phyloP scores from a whole-genome alignment of 2,329 filamentous ascomycete species.

The Calonectria henricotiae region DNA sequence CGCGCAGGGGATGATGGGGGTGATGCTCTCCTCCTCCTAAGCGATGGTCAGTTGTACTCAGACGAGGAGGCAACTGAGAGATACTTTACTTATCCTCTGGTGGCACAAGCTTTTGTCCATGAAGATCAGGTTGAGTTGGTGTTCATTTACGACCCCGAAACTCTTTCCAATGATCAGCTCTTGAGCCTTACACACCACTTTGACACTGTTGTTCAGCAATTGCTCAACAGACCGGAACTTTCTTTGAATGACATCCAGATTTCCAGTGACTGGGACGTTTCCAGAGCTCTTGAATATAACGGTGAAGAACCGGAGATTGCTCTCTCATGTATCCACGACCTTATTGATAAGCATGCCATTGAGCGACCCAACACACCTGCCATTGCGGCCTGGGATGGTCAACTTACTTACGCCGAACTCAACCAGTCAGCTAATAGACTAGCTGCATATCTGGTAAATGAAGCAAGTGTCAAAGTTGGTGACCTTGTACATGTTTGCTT shows the following conservation, averaged over 20 bases:
- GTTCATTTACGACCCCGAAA: conserved; percentile 36
- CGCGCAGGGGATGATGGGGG: background rate
- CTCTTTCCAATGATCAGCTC: background rate
- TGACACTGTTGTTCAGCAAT: conserved; percentile 11
- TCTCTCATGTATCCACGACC: conserved; percentile 39
- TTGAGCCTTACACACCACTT: background rate
- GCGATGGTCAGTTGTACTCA: conserved; percentile 10
- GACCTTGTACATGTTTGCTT: conserved; percentile 33
- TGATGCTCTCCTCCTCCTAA: conserved; percentile 1
- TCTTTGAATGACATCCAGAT: background rate
- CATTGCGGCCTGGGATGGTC: conserved; percentile 52
- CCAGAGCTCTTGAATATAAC: conserved; percentile 21
- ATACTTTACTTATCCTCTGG: conserved; percentile 51
- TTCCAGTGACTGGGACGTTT: conserved; percentile 5
- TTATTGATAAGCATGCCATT: conserved; percentile 40
- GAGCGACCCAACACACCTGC: conserved; percentile 39
- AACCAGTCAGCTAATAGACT: conserved; percentile 28
- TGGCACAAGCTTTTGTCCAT: conserved; percentile 24
- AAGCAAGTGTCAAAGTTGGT: conserved; percentile 23
- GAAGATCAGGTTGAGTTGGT: conserved; percentile 41
- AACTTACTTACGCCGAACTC: conserved; percentile 46
- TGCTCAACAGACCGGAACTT: background rate
- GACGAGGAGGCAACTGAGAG: conserved; percentile 23
- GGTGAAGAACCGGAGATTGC: background rate
- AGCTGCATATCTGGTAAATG: conserved; percentile 28